Evolutionary conservation across 371 early-diverging fungal genomes (phyloP).

Genomic region (Enteropsectra breve): DNA sequence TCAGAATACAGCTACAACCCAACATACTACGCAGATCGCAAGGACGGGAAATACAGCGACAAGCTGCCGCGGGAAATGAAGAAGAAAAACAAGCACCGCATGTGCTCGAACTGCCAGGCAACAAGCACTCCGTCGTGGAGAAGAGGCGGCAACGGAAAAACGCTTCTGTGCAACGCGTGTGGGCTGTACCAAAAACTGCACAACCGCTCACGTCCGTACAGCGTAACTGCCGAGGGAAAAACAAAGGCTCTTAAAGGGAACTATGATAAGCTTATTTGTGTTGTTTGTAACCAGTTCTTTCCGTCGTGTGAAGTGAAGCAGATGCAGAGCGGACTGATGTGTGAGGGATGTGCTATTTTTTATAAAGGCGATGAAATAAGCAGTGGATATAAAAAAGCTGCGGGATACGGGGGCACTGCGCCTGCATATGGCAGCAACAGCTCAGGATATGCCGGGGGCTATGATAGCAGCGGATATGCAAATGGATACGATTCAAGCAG

Average conservation of each 20-base stretch:
- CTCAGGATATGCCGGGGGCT: no score
- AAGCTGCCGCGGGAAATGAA: slow-evolving; percentile 19
- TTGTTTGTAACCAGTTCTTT: slow-evolving; percentile 40
- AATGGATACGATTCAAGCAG: no score
- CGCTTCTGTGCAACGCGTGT: slow-evolving; percentile 73
- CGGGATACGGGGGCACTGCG: no score
- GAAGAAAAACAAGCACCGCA: slow-evolving; percentile 58
- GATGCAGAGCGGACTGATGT: slow-evolving; percentile 21
- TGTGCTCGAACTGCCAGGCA: slow-evolving; percentile 71
- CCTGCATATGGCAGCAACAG: no score
- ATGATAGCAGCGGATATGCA: no score
- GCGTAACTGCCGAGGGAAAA: slow-evolving; percentile 54
- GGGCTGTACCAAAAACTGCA: slow-evolving; percentile 74
- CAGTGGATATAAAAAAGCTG: no score
- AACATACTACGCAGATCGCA: slow-evolving; percentile 14
- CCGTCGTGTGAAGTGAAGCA: slow-evolving; percentile 11
- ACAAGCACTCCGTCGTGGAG: slow-evolving; percentile 78
- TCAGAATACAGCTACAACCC: not conserved
- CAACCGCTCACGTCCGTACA: slow-evolving; percentile 57
- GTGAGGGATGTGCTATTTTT: slow-evolving; percentile 24
- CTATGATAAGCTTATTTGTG: slow-evolving; percentile 48
- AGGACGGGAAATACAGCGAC: no score
- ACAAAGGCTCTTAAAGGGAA: slow-evolving; percentile 59
- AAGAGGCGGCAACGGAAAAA: slow-evolving; percentile 67
- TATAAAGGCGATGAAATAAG: slow-evolving; percentile 6